Evolutionary conservation across 495 filamentous ascomycete species (phyloP), one percentile per base, ranked within the genome.

Genomic region (Aspergillus diversus): DNA sequence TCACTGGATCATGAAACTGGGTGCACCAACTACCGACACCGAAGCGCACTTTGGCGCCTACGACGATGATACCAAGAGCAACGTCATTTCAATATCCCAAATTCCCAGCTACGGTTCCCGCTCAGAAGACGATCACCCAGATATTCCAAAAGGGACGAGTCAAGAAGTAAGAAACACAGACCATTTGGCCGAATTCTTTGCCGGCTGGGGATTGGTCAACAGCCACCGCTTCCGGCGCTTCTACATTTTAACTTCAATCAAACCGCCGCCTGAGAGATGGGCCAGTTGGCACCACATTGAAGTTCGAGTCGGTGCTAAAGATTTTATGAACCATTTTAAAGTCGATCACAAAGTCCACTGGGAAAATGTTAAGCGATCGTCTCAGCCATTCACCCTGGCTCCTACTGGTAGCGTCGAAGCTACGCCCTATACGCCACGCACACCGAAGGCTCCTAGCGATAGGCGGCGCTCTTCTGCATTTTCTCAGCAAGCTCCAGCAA

Each of bases 151-250:
- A 35, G 68, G 63, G 9, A 52, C 71, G 1, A 70, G 56, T 27
- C 72, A 72, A 33, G 54, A 61, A 3, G 63, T 74, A 9, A 64
- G 66, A 39, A 69, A 82, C 27, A 64, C 76, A 15, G 74, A 79
- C 56, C 70, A 75, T 39, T 66, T 84, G 7, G 68, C 75, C 3
- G 74, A 81, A 58, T 73, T 77, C 34, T 81, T 82, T 55, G 77
- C 80, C 4, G 78, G 79, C 5, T 83, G 77, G 79, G 63, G 70
- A 1, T 54, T 78, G 1, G 47, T 75, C 9, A 69, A 80, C 42
- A 55, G 67, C 5, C 63, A 75, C n/a, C 65, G 69, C 4, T 79
- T 78, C 57, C 70, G 78, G 1, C 67, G 65, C 8, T 76, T 76
- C 33, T 12, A 66, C 33, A 66, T 75, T 11, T 33, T 76, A 32